Base-by-base conservation (phyloP, 2,329 filamentous ascomycete genomes). In the Chaetothyriales sp. region DNA sequence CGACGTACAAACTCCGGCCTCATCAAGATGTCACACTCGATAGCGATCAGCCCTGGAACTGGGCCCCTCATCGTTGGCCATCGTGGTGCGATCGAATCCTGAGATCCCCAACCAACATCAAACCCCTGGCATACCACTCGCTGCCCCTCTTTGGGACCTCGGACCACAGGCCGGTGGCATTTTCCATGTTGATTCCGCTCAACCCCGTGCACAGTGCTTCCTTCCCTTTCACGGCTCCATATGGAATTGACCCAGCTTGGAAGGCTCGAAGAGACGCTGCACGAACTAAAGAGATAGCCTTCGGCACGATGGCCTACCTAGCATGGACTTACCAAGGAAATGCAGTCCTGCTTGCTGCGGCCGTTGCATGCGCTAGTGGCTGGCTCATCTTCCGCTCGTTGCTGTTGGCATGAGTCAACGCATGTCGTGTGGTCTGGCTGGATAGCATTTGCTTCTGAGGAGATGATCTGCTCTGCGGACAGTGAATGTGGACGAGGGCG, bases 81-180 rank as follows among this genome's bases (percentile, higher is more conserved):
- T 83, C 83, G 62, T 97, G 90, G 92, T 95, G 89, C 62, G 92
- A 97, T 67, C 81, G 92, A 2, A 83, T 97, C 18, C 72, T 97
- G 18, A 97, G 82, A 66, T 69, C 76, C 19, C 80, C 77, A 18
- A 66, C 67, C 19, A 63, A 46, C 6, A 74, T 87, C n/a, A 67
- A 70, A 20, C 73, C 80, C 2, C 69, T 76, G 25, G 71, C 67
- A 20, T 97, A 97, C 66, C 75, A 81, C 15, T 80, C 85, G 15
- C 73, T 97, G 25, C 87, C 89, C 1, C 70, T 94, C 1, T 78
- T 94, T 55, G 74, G 78, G n/a, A 86, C 83, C 7, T 92, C 86
- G 50, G 92, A 98, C 65, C 92, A 98, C 68, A 80, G 87, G 28
- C 78, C 89, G 5, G 92, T 97, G 2, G 85, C 81, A 47, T 72